These are phyloP conservation scores for Termitomyces heimii DNA, from an alignment of 768 basidiomycete genomes.

Conservation along the genomic window DNA sequence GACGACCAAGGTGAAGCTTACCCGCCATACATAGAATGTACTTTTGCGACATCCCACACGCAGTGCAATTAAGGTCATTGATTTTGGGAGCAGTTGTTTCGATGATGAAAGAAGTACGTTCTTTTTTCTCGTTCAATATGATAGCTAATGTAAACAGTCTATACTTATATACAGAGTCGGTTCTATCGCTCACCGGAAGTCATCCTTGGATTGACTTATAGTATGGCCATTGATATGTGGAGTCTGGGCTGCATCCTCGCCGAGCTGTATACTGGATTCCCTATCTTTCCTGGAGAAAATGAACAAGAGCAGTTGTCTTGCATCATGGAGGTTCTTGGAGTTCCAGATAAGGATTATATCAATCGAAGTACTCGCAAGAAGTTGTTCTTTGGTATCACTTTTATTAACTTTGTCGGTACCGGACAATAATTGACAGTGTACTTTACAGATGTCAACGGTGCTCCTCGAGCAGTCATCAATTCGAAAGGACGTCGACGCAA, in stretches of 20 bases:
- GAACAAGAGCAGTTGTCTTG: constrained; percentile 97
- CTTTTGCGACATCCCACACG: constrained; percentile 91
- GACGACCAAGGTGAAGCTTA: background rate
- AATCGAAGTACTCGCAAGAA: constrained; percentile 92
- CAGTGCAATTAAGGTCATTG: constrained; percentile 96
- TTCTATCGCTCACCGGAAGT: constrained; percentile 99
- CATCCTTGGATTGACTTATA: constrained; percentile 98
- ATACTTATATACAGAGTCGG: constrained; percentile 98
- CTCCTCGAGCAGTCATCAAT: constrained; percentile 89
- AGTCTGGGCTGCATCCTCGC: constrained; percentile 97
- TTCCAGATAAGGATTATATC: constrained; percentile 92
- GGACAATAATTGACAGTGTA: constrained; percentile 3
- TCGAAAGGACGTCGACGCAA: constrained; percentile 92
- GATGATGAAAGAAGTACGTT: constrained; percentile 94
- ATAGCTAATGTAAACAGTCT: constrained; percentile 51
- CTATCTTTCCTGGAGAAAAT: constrained; percentile 98
- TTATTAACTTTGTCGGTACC: constrained; percentile 16
- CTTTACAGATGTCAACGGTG: constrained; percentile 78
- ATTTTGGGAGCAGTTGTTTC: constrained; percentile 97
- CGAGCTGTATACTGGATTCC: constrained; percentile 95
- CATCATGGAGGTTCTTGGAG: constrained; percentile 98
- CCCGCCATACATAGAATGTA: constrained; percentile 62
- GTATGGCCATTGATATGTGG: constrained; percentile 99
- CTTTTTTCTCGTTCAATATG: background rate
- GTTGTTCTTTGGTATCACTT: constrained; percentile 80